Evolutionary conservation across 495 filamentous ascomycete genomes (phyloP), one percentile per base, ranked within the genome.

Genomic region (Glonium stellatum): DNA sequence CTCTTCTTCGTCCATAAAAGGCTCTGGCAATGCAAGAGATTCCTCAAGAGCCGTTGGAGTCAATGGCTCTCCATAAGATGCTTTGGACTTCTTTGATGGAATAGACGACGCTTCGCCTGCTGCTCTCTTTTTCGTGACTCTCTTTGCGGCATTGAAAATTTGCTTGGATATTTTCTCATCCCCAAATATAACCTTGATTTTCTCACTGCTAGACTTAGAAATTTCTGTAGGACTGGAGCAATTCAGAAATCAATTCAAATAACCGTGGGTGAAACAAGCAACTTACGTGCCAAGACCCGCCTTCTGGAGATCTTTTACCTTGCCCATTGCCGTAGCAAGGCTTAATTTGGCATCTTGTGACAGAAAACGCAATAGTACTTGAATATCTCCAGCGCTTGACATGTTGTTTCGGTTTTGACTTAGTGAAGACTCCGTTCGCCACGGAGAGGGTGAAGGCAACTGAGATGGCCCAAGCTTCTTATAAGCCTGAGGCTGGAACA

Each of bases 331-430:
- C 31, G 78, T 74, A 60, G 87, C 78, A 63, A 92, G 82, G 0
- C 87, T 82, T 11, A 88, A 69, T 69, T 87, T 91, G 31, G 82
- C 81, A 67, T 86, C 83, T 64, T 87, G 83, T 0, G 87, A 86
- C 34, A 92, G 79, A 54, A 93, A 87, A 50, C 88, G 86, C 46
- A 92, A 76, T n/a, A 92, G 76, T 48, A 82, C 76, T 69, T 88
- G 85, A 12, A 90, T 75, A 60, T 88, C 82, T 22, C 54, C 58
- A 44, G 72, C 67, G 9, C 67, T 70, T 8, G 69, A 64, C 75
- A 77, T 77, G 19, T 46, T 53, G 39, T 31, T 54, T 34, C 27
- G 8, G 5, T 27, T 18, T 5, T 51, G 48, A 51, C 4, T 11
- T 4, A 11, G 3, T 15, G 10, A 11, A 44, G 39, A 44, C 2